Conservation (phyloP, 1,284 basidiomycete species). For the Cryptococcus hybrid region DNA sequence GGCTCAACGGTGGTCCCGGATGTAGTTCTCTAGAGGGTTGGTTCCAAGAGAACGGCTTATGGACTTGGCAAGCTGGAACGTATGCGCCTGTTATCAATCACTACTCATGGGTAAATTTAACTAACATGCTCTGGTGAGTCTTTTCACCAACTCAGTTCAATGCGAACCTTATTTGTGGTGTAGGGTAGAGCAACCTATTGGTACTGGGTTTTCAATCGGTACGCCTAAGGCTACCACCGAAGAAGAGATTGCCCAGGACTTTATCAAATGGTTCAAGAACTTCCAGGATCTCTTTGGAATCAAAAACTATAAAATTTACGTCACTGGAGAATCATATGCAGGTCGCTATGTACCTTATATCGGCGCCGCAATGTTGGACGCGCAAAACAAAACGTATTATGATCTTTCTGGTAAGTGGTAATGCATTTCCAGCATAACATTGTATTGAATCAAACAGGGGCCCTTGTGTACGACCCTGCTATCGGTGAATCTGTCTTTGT, state of each 20-base stretch:
- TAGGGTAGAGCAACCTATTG: conserved; percentile 67
- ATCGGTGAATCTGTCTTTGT: conserved; percentile 54
- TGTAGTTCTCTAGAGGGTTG: conserved; percentile 76
- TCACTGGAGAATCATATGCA: conserved; percentile 45
- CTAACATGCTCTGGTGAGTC: conserved; percentile 29
- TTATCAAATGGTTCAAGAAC: conserved; percentile 29
- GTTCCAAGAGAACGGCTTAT: conserved; percentile 77
- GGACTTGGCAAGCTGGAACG: conserved; percentile 65
- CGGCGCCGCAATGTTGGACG: conserved; percentile 29
- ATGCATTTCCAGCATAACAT: neutral
- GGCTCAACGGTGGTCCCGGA: conserved; percentile 24
- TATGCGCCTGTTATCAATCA: conserved; percentile 65
- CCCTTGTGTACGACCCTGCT: conserved; percentile 31
- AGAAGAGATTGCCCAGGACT: conserved; percentile 38
- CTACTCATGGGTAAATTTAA: conserved; percentile 74
- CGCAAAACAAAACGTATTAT: conserved; percentile 22
- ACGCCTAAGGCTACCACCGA: conserved; percentile 58
- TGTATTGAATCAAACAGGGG: conserved; percentile 10
- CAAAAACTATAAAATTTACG: conserved; percentile 27
- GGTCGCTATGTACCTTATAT: conserved; percentile 52
- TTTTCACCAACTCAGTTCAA: neutral
- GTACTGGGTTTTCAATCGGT: conserved; percentile 76
- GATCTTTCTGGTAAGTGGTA: conserved; percentile 12
- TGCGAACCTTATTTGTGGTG: neutral
- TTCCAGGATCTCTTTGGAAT: conserved; percentile 21